These are phyloP conservation scores for Auriscalpium orientale DNA, from an alignment of 768 basidiomycete species.

Conservation along the genomic window DNA sequence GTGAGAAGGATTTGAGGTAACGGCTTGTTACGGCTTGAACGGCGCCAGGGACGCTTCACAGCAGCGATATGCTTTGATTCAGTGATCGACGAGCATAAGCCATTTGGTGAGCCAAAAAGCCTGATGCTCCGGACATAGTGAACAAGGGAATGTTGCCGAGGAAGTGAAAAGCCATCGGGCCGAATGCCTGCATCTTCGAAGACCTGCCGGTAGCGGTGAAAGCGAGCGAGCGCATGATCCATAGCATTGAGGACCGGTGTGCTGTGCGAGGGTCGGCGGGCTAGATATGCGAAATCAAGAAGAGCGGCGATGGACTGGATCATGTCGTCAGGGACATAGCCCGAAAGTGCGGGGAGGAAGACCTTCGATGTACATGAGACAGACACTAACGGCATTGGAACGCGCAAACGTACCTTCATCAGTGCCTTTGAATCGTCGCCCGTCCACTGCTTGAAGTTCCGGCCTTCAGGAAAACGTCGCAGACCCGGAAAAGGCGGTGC, in stretches of 20 bases:
- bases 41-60: constrained; percentile 24
- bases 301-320: constrained; percentile 9
- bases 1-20: constrained; percentile 29
- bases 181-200: constrained; percentile 13
- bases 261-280: constrained; percentile 1
- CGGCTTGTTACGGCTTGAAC: constrained; percentile 24
- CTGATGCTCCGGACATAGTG: constrained; percentile 19
- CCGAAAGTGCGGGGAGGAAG: constrained; percentile 12
- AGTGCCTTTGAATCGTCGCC: constrained; percentile 18
- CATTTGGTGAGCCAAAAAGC: constrained; percentile 19
- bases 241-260: constrained; percentile 1
- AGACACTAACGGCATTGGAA: neutral
- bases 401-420: constrained; percentile 14
- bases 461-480: constrained; percentile 12
- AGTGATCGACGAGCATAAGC: constrained; percentile 17
- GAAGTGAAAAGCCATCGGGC: constrained; percentile 16
- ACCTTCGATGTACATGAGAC: constrained; percentile 10
- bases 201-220: constrained; percentile 9
- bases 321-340: constrained; percentile 4
- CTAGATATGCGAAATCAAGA: constrained; percentile 21
- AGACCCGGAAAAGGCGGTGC: constrained; percentile 12
- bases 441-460: constrained; percentile 19
- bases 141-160: constrained; percentile 20
- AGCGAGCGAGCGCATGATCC: constrained; percentile 8
- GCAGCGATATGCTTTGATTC: constrained; percentile 20